These are phyloP conservation scores for Lumnitzera racemosa DNA, from an alignment of 345 rosid genomes.

Conservation along the genomic window DNA sequence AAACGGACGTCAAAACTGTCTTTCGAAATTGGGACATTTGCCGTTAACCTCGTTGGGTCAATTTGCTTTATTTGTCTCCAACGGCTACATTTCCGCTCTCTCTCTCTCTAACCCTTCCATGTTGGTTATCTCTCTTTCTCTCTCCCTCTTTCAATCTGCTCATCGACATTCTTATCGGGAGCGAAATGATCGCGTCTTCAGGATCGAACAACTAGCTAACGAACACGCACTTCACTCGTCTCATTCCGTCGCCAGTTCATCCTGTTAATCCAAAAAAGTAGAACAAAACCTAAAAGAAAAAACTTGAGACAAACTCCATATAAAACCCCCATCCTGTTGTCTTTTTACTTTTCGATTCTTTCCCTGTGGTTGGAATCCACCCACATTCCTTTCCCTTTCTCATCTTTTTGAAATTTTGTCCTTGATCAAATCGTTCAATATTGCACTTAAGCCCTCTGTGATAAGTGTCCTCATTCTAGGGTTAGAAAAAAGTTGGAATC, in stretches of 20 bases:
- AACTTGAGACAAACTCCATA: too few relatives aligned
- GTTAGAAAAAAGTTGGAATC: too few relatives aligned
- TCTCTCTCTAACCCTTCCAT: not conserved
- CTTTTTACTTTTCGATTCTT: conserved; percentile 36
- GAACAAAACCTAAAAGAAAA: too few relatives aligned
- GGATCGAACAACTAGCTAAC: conserved; percentile 11
- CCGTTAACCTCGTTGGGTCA: conserved; percentile 22
- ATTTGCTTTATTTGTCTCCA: conserved; percentile 23
- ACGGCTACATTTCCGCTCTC: conserved; percentile 31
- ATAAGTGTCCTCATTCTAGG: conserved; percentile 3
- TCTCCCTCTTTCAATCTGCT: conserved; percentile 7
- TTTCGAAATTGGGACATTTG: not conserved
- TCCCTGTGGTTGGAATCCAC: conserved; percentile 26
- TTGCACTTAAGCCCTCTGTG: not conserved
- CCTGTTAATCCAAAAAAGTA: conserved; percentile 11
- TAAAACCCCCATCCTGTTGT: conserved; percentile 1
- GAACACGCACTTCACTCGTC: not conserved
- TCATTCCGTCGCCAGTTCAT: conserved; percentile 11
- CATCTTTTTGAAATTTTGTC: not conserved
- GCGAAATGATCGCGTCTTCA: conserved; percentile 23
- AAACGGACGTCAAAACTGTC: too few relatives aligned
- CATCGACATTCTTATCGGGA: conserved; percentile 16
- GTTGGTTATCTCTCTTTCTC: not conserved
- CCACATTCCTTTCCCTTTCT: conserved; percentile 1
- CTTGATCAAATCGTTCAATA: too few relatives aligned